Percentiles rank a stretch among this genome's conserved stretches.
These are phyloP conservation scores for Ceratocystis huliohia DNA, from an alignment of 2,329 filamentous ascomycete species.

Conservation along the genomic window DNA sequence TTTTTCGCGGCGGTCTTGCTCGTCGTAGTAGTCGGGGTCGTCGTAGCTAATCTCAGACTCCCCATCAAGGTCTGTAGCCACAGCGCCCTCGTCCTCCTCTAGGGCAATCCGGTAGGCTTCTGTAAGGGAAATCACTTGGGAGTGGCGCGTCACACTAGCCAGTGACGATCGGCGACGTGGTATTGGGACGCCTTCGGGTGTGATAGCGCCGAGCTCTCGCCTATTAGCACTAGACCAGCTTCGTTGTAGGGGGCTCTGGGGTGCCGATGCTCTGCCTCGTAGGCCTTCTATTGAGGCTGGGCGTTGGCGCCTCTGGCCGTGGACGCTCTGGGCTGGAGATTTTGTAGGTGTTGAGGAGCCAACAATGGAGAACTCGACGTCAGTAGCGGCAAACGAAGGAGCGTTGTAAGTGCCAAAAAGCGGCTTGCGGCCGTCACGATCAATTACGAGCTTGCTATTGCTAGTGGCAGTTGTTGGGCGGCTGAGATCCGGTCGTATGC, in stretches of 20 bases:
- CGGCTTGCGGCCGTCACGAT: constrained; percentile 32
- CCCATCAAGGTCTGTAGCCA: constrained; percentile 13
- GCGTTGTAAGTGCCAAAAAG: constrained; percentile 28
- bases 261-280: constrained; percentile 13
- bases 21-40: constrained; percentile 8
- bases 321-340: constrained; percentile 15
- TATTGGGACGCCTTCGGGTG: constrained; percentile 20
- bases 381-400: constrained; percentile 19
- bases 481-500: constrained; percentile 20
- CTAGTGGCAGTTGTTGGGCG: constrained; percentile 20
- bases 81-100: constrained; percentile 19
- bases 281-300: constrained; percentile 19
- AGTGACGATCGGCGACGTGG: constrained; percentile 21
- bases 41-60: constrained; percentile 19
- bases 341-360: constrained; percentile 21
- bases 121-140: constrained; percentile 20
- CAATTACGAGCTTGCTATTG: constrained; percentile 29
- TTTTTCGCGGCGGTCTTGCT: neutral
- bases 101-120: constrained; percentile 20
- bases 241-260: constrained; percentile 15
- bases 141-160: constrained; percentile 21
- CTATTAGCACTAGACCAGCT: constrained; percentile 18
- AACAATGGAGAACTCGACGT: constrained; percentile 14
- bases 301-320: constrained; percentile 22
- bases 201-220: constrained; percentile 17